Percentiles rank a stretch among this genome's conserved stretches.
Evolutionary conservation across 441 rosid genomes (phyloP).

Genomic region (Manihot esculenta): DNA sequence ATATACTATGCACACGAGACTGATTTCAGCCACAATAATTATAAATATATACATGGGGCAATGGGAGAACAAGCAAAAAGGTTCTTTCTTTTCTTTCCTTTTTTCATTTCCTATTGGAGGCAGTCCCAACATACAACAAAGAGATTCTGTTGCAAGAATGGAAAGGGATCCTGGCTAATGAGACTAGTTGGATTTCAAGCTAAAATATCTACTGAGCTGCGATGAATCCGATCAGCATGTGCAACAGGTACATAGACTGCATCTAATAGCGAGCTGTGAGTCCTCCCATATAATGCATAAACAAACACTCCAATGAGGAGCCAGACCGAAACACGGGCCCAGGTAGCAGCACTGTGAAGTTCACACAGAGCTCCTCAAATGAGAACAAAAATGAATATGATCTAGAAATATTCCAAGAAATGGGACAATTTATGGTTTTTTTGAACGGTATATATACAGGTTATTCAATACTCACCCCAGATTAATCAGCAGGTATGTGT

Average conservation of each 20-base stretch:
- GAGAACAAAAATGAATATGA: slow-evolving; percentile 10
- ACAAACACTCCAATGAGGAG: slow-evolving; percentile 65
- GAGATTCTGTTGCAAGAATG: slow-evolving; percentile 25
- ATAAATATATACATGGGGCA: background rate
- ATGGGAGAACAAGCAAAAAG: too few relatives aligned
- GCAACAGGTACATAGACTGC: slow-evolving; percentile 78
- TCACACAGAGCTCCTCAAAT: background rate
- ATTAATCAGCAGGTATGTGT: slow-evolving; percentile 78
- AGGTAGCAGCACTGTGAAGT: slow-evolving; percentile 60
- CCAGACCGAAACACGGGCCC: slow-evolving; percentile 87
- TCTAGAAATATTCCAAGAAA: too few relatives aligned
- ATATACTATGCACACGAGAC: slow-evolving; percentile 8
- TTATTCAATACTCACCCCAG: slow-evolving; percentile 62
- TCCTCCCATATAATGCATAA: slow-evolving; percentile 67
- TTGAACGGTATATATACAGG: background rate
- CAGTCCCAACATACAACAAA: slow-evolving; percentile 28
- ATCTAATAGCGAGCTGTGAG: slow-evolving; percentile 64
- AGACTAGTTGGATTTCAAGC: slow-evolving; percentile 28
- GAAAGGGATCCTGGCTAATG: background rate
- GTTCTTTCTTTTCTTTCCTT: too few relatives aligned
- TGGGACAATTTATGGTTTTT: background rate
- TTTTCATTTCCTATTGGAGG: too few relatives aligned
- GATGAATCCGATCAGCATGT: slow-evolving; percentile 62
- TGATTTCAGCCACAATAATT: slow-evolving; percentile 1
- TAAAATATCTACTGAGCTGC: slow-evolving; percentile 36